phyloP scores from a whole-genome alignment of 306 rosid species.

The Sophora flavescens region DNA sequence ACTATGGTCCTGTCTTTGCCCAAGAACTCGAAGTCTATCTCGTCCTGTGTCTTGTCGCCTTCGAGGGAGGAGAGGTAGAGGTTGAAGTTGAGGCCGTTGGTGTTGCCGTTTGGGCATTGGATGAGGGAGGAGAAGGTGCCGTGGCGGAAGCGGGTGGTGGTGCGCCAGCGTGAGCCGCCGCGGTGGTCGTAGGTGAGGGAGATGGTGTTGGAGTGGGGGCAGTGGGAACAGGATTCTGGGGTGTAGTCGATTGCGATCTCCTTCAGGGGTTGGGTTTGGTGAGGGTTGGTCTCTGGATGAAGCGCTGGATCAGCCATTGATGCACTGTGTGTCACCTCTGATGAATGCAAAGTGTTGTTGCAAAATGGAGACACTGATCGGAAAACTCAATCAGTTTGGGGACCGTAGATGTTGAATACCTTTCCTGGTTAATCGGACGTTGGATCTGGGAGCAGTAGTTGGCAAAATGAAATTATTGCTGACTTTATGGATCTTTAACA shows the following conservation, averaged over 20 bases:
- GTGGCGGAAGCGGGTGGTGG: slow-evolving; percentile 57
- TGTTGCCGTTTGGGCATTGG: slow-evolving; percentile 59
- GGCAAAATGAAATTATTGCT: no score
- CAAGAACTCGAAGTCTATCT: slow-evolving; percentile 74
- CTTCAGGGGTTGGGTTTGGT: slow-evolving; percentile 57
- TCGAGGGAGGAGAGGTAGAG: slow-evolving; percentile 71
- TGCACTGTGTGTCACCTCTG: neutral
- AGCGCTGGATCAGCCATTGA: slow-evolving; percentile 57
- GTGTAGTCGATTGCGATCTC: slow-evolving; percentile 67
- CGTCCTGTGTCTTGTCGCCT: slow-evolving; percentile 74
- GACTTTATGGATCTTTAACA: no score
- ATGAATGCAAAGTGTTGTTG: no score
- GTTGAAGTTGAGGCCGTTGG: slow-evolving; percentile 73
- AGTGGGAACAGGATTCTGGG: slow-evolving; percentile 68
- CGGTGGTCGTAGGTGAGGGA: slow-evolving; percentile 71
- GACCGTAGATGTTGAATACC: neutral
- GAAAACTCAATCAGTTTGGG: no score
- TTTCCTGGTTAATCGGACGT: neutral
- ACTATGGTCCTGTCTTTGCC: slow-evolving; percentile 60
- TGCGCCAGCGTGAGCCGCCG: slow-evolving; percentile 73
- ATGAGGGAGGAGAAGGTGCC: slow-evolving; percentile 67
- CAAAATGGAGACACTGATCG: no score
- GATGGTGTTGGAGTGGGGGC: slow-evolving; percentile 62
- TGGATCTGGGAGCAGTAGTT: no score
- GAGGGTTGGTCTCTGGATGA: slow-evolving; percentile 38